Conservation (phyloP, 176 grass and related monocot species). For the Juncus inflexus region DNA sequence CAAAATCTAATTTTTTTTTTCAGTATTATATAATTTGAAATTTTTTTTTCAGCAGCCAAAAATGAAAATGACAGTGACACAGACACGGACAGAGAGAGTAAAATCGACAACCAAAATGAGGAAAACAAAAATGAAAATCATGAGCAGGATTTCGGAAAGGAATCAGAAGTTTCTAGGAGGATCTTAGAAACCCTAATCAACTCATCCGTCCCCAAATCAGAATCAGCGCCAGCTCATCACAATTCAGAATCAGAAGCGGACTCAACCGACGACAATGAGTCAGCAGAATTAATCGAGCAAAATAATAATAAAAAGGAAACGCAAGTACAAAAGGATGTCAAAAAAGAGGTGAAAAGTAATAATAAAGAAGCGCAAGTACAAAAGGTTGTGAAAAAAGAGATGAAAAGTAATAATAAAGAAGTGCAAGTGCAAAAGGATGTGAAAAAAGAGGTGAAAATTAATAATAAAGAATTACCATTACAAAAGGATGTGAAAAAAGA, state of each 20-base stretch:
- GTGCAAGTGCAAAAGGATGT: background rate
- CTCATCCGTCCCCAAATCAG: slow-evolving; percentile 45
- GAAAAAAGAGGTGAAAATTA: slow-evolving; percentile 29
- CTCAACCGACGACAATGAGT: background rate
- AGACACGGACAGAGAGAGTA: slow-evolving; percentile 48
- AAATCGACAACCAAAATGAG: slow-evolving; percentile 50
- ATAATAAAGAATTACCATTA: slow-evolving; percentile 29
- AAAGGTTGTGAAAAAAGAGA: background rate
- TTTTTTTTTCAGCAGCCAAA: slow-evolving; percentile 42
- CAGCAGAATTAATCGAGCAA: background rate
- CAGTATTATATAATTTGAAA: slow-evolving; percentile 8
- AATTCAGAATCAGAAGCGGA: slow-evolving; percentile 7
- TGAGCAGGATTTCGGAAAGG: slow-evolving; percentile 50
- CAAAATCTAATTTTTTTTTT: too few species aligned
- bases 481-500: background rate
- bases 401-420: background rate
- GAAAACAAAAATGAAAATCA: slow-evolving; percentile 33
- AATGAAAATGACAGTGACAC: slow-evolving; percentile 38
- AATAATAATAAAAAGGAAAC: too few species aligned
- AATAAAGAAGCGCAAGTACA: background rate
- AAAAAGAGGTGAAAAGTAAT: background rate
- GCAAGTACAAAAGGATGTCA: background rate
- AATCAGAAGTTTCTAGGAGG: slow-evolving; percentile 75
- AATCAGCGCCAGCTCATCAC: slow-evolving; percentile 41
- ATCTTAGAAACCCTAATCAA: slow-evolving; percentile 80